Evolutionary conservation across 768 basidiomycete species (phyloP).

Genomic region (Coprinopsis strossmayeri): DNA sequence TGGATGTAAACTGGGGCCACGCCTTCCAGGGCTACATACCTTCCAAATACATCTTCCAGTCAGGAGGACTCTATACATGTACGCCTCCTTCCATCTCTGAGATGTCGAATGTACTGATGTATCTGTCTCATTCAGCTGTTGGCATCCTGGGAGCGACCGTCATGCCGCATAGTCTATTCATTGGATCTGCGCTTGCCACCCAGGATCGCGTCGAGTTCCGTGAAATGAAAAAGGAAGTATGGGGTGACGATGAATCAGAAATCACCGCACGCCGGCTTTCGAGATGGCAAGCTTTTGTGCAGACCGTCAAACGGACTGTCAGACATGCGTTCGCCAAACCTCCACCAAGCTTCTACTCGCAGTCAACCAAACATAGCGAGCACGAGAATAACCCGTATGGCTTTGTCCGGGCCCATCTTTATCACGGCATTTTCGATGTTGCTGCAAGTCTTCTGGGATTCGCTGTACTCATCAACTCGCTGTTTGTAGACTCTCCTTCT

Average conservation of each 20-base stretch:
- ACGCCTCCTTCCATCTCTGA: constrained; percentile 16
- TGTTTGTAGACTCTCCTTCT: not conserved
- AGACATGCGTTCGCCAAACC: constrained; percentile 31
- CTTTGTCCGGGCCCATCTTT: constrained; percentile 58
- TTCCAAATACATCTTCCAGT: constrained; percentile 52
- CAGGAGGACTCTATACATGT: constrained; percentile 63
- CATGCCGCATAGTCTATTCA: constrained; percentile 91
- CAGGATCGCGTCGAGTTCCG: constrained; percentile 59
- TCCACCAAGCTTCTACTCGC: constrained; percentile 24
- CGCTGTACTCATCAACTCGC: constrained; percentile 28
- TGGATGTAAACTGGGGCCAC: constrained; percentile 63
- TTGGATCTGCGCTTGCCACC: constrained; percentile 81
- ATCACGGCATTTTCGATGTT: constrained; percentile 62
- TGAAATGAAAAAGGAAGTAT: constrained; percentile 13
- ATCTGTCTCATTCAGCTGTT: constrained; percentile 35
- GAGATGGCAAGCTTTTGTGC: constrained; percentile 12
- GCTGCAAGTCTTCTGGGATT: constrained; percentile 68
- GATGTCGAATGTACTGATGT: not conserved
- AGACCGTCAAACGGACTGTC: constrained; percentile 20
- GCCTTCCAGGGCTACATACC: constrained; percentile 77
- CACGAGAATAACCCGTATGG: constrained; percentile 47
- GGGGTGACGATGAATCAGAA: constrained; percentile 5
- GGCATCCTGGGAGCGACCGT: constrained; percentile 81
- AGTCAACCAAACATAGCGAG: constrained; percentile 43
- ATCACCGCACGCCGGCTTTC: constrained; percentile 11